Evolutionary conservation across 1,139 yeast species (phyloP), one percentile per base, ranked within the genome.

Genomic region (Ogataea hybrid): DNA sequence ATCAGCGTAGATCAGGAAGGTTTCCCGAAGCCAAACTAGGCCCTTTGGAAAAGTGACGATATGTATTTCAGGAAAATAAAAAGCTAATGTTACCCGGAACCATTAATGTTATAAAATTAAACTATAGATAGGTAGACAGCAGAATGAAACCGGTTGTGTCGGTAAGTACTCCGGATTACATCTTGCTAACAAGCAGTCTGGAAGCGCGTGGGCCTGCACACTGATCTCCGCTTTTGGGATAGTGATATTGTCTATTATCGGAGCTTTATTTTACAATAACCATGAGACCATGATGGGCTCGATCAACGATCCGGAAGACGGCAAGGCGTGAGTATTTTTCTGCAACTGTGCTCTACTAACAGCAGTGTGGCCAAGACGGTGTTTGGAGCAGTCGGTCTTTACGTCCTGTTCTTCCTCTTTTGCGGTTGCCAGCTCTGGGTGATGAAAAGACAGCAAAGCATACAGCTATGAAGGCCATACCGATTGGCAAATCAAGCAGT

Each of bases 201-300:
- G 83, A 32, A 79, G 84, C 61, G 97, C 98, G 28, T 92, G 95
- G 85, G 88, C 87, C 65, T 92, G 98, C 64, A 92, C 97, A 41
- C 75, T 92, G 36, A 72, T 92, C 43, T 89, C 97, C 41, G 87
- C 92, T 21, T 90, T 90, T 63, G 98, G 94, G 45, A 80, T 92
- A 30, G 83, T 88, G 41, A 90, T 92, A 52, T 77, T 92, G 41
- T 77, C 95, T 9, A 84, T 86, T 42, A 77, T 92, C 55, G 98
- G 95, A 16, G 77, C 78, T 53, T 71, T 92, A 53, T 92, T 92
- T 71, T 72, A 83, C 54, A 71, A 71, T 37, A 87, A 82, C 54
- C 95, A 88, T 62, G 97, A 92, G 66, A 75, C 95, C 16, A 83
- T 92, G 84, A 83, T 89, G 70, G 98, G 98, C 6, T 85, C 96